Base-by-base conservation (phyloP, 2,329 filamentous ascomycete species). In the Aureobasidium leucospermi region DNA sequence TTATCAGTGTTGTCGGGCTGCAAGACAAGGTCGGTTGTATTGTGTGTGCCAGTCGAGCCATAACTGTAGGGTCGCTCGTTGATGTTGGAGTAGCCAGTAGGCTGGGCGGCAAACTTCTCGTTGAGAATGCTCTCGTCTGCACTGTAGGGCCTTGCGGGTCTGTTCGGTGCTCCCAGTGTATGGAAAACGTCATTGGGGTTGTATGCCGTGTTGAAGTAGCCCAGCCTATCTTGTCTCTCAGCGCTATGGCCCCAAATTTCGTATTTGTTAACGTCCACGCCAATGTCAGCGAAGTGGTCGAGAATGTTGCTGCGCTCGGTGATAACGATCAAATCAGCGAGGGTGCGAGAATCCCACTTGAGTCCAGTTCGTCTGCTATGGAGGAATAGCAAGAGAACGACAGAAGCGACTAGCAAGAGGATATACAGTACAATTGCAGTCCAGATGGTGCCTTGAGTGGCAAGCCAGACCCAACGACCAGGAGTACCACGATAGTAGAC, bases 271-370 rank as follows among this genome's bases (percentile, higher is more conserved):
- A 74, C 72, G 45, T 84, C 79, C 0, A 84, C 82, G 66, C 92
- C 87, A 0, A 86, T 85, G 3, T 84, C 83, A 11, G 82, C 79
- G 71, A 91, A 96, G 67, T 88, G 87, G 23, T 79, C 77, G 51
- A 91, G 79, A 16, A 87, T 84, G 71, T 96, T 96, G 64, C 89
- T 92, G 61, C 88, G 83, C 64, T 90, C 86, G 29, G 96, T 79
- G 10, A 96, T 78, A 1, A 87, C 83, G 45, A 94, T 81, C 39
- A 96, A 76, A 69, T 96, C 91, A 3, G 89, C 92, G 7, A 96
- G 76, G 28, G 86, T 93, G 47, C 87, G 81, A 2, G 90, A 82
- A 69, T 96, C 90, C 92, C 92, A 96, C 68, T 87, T 81, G 63
- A 96, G 76, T 0, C 91, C 91, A 0, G 90, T 95, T 66, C 79